Conservation (phyloP, 2,329 filamentous ascomycete species). For the Coniochaeta prunicola region DNA sequence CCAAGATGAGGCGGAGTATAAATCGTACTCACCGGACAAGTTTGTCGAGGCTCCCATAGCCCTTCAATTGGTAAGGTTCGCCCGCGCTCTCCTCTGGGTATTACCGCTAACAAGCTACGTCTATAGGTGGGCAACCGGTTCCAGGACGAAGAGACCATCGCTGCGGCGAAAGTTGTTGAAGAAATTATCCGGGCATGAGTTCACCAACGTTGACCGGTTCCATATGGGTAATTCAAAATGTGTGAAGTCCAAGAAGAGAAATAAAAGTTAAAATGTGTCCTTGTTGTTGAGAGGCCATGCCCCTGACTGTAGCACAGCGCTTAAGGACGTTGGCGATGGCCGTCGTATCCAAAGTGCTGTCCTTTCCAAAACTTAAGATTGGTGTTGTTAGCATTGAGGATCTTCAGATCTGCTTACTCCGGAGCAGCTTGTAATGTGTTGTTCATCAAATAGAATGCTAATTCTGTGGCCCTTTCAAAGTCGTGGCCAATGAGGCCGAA, state of each 20-base stretch:
- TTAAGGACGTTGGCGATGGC: not conserved
- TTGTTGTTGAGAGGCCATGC: not conserved
- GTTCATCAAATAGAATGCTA: not conserved
- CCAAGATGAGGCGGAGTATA: not conserved
- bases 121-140: not conserved
- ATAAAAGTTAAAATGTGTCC: not conserved
- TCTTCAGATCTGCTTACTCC: not conserved
- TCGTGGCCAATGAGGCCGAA: not conserved
- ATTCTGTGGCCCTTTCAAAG: not conserved
- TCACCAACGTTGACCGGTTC: not conserved
- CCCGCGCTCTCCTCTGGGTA: not conserved
- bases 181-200: not conserved
- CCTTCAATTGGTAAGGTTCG: not conserved
- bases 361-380: too few species aligned
- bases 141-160: not conserved
- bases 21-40: not conserved
- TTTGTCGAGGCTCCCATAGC: not conserved
- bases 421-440: not conserved
- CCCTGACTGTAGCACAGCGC: not conserved
- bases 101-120: not conserved
- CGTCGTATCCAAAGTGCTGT: too few species aligned
- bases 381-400: not conserved
- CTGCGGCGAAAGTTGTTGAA: not conserved
- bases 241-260: not conserved
- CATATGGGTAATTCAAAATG: not conserved